These are phyloP conservation scores for Backusella macrospora DNA, from an alignment of 192 early-diverging fungal genomes.

Conservation along the genomic window DNA sequence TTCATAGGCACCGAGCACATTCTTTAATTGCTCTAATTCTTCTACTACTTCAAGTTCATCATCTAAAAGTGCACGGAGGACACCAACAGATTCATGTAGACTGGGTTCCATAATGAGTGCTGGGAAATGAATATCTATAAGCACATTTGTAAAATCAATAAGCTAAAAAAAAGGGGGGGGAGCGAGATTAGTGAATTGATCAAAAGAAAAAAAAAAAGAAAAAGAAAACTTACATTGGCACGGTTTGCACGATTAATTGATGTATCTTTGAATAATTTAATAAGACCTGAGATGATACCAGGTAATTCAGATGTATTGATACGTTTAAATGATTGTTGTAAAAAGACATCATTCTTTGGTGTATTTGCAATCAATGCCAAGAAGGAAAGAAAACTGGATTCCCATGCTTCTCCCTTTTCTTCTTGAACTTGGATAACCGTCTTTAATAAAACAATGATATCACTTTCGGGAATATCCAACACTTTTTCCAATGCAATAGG, in stretches of 20 bases:
- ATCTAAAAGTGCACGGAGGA: constrained; percentile 35
- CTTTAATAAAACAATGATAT: constrained; percentile 47
- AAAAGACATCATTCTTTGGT: constrained; percentile 52
- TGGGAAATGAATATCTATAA: constrained; percentile 55
- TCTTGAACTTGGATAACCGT: constrained; percentile 36
- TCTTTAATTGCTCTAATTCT: constrained; percentile 44
- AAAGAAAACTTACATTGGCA: neutral
- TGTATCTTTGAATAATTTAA: constrained; percentile 40
- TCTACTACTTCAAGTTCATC: constrained; percentile 32
- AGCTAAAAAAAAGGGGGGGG: constrained; percentile 26
- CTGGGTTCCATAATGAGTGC: constrained; percentile 49
- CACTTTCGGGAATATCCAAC: constrained; percentile 51
- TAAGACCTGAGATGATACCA: constrained; percentile 41
- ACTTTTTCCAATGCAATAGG: constrained; percentile 47
- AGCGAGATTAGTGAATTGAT: too few species aligned
- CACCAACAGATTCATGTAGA: constrained; percentile 40
- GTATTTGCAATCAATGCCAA: constrained; percentile 37
- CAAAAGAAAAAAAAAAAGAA: neutral
- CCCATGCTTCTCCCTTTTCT: constrained; percentile 16
- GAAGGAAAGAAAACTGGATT: constrained; percentile 26
- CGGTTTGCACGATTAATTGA: neutral
- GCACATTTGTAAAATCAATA: constrained; percentile 44
- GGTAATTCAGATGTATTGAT: constrained; percentile 46
- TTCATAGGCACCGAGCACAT: constrained; percentile 45
- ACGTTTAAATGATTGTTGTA: constrained; percentile 54